Evolutionary conservation across 2,329 filamentous ascomycete species (phyloP), one percentile per base, ranked within the genome.

Genomic region (Monosporascus cannonballus): DNA sequence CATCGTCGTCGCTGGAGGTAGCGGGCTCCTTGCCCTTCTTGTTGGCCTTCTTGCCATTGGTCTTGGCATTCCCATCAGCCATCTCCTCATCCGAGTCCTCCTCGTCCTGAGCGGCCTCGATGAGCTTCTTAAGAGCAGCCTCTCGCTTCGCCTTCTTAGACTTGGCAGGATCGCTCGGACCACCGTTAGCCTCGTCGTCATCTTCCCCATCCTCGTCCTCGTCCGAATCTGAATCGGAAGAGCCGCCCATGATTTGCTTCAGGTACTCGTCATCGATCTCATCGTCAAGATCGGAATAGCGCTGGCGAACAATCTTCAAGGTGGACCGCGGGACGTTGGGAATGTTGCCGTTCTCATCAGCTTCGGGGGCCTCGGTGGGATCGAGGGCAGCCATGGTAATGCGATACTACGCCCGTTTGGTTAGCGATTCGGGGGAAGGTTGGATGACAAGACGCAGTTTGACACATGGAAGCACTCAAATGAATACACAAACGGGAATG

Each of bases 341-440:
- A 55, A 81, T 72, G 65, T 85, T 83, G 63, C 78, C 80, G 50
- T 81, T 79, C 53, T 79, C 78, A 61, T 86, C 84, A 54, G 78
- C 78, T 70, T 90, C 81, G 37, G 85, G 80, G 63, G 84, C 79
- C 64, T 89, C 89, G 66, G 84, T 90, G 54, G 94, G 94, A 70
- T 99, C 93, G 70, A 99, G 87, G 60, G 94, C 94, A 66, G 95
- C 94, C 94, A 99, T 99, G 66, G 92, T 97, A 68, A 99, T 90
- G 71, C 90, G 90, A 76, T 96, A 95, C 92, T 96, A 66, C 27
- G 41, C 17, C 48, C 38, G 24, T 25, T 6, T 52, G 42, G 18
- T 17, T 25, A 54, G 24, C 25, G 20, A 52, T 39, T 39, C 14
- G 41, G 36, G 46, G 18, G 20, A 48, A 3, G 14, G 25, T 25